phyloP scores from a whole-genome alignment of 23 red algal genomes.

The Porphyridium purpureum region DNA sequence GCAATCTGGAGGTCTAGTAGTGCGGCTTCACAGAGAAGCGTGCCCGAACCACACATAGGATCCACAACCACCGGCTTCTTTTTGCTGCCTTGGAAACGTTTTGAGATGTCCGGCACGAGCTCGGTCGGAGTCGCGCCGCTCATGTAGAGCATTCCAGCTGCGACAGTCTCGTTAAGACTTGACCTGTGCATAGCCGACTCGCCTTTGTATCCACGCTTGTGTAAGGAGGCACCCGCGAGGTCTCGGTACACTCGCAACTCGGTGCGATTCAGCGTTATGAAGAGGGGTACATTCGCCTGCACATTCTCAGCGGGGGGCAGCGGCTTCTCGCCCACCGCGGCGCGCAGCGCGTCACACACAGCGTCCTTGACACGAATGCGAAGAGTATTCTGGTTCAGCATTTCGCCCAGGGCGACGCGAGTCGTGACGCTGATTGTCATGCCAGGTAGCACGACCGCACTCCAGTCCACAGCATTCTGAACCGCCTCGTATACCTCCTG shows the following conservation, averaged over 20 bases:
- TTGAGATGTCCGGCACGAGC: background rate
- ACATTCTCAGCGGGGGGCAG: background rate
- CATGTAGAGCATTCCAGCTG: slow-evolving; percentile 17
- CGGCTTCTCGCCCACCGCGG: background rate
- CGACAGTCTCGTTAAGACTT: slow-evolving; percentile 26
- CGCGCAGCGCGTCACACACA: slow-evolving; percentile 22
- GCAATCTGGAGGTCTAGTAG: slow-evolving; percentile 6
- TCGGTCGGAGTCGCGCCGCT: background rate
- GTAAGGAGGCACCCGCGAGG: slow-evolving; percentile 24
- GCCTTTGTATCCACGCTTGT: slow-evolving; percentile 28
- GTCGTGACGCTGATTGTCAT: slow-evolving; percentile 16
- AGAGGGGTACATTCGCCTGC: slow-evolving; percentile 18
- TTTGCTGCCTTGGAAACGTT: too few species aligned
- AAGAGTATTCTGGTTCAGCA: background rate
- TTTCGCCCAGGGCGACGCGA: background rate
- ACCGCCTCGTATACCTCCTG: slow-evolving; percentile 17
- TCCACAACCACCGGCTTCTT: slow-evolving; percentile 7
- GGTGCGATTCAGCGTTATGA: slow-evolving; percentile 2
- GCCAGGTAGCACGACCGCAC: background rate
- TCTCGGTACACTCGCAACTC: slow-evolving; percentile 18
- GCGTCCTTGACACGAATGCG: slow-evolving; percentile 8
- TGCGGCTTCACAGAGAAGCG: slow-evolving; percentile 23
- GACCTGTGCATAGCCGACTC: slow-evolving; percentile 4
- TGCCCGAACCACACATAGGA: slow-evolving; percentile 47
- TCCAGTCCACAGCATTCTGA: slow-evolving; percentile 6